Evolutionary conservation across 495 filamentous ascomycete species (phyloP), one percentile per base, ranked within the genome.

Genomic region (Immersiella caudata): DNA sequence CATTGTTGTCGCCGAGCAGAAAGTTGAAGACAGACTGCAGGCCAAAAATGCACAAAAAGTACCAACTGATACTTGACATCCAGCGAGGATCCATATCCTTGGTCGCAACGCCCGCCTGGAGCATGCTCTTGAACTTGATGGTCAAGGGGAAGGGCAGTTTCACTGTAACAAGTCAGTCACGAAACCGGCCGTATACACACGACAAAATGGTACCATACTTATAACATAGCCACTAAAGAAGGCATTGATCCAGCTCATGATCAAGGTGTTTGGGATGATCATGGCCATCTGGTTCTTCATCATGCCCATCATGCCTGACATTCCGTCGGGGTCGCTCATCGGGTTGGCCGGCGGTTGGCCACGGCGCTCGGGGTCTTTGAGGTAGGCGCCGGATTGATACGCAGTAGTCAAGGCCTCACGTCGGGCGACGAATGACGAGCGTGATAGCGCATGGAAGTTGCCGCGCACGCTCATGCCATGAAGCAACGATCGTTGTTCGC

Each of bases 261-360:
- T 98, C 78, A 98, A 79, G 4, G 94, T 98, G 78, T 99, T 96
- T 56, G 95, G 96, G 50, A 99, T 93, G 85, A 99, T 98, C 95
- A 97, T 98, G 70, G 94, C 93, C 92, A 99, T 97, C 74, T 99
- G 97, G 60, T 93, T 93, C 87, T 97, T 99, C 88, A 98, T 92
- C 93, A 96, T 96, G 65, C 94, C 94, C 95, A 98, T 98, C 94
- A 98, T 97, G 65, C 92, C 93, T 75, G 98, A 96, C 96, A 98
- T 99, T 58, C 91, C 93, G 59, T 89, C 91, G n/a, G 95, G 95
- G 79, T 99, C 95, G 36, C 89, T 91, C 91, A 98, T 94, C 21
- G 96, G 95, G 79, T 99, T 98, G 60, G 92, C 88, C 14, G 92
- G 90, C 25, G 93, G 90, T 78, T 97, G 91, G 59, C 93, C 94